A percentile compares a stretch with the other conserved stretches of the same genome.
Conservation (phyloP, 2,329 filamentous ascomycete species). For the Penicillium concentricum region DNA sequence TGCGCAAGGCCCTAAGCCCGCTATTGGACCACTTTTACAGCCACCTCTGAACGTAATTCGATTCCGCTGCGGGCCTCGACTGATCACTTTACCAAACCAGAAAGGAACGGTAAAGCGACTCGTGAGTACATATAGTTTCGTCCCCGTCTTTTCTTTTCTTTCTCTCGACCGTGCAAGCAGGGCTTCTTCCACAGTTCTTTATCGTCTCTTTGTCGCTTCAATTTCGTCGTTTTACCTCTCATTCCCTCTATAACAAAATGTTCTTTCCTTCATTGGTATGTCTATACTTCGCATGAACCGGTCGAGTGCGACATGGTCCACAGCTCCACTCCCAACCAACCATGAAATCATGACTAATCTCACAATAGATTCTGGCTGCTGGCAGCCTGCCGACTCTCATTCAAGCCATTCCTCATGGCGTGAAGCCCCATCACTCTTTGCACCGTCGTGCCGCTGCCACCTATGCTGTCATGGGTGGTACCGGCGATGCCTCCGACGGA, state of each 20-base stretch:
- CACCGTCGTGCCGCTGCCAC: constrained; percentile 19
- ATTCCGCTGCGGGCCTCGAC: constrained; percentile 8
- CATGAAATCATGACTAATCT: constrained; percentile 1
- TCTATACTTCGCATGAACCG: background rate
- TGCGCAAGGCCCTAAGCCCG: constrained; percentile 8
- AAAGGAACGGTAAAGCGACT: background rate
- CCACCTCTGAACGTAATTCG: constrained; percentile 6
- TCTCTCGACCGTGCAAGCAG: constrained; percentile 10
- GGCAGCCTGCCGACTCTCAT: constrained; percentile 31
- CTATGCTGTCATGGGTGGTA: constrained; percentile 22
- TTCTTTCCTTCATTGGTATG: constrained; percentile 14
- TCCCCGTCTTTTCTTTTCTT: background rate
- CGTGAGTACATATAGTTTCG: constrained; percentile 8
- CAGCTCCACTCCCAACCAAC: background rate
- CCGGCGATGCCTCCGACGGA: constrained; percentile 21
- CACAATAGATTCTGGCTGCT: constrained; percentile 28
- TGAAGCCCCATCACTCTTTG: constrained; percentile 11
- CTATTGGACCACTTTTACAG: constrained; percentile 11
- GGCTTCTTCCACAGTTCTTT: constrained; percentile 8
- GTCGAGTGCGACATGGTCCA: background rate
- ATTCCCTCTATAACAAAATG: constrained; percentile 4
- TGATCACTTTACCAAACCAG: constrained; percentile 5
- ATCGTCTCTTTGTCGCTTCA: constrained; percentile 4
- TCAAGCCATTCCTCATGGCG: constrained; percentile 16
- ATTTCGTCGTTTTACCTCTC: background rate